phyloP scores from a whole-genome alignment of 2,329 filamentous ascomycete genomes.

The Chlorencoelia australis region DNA sequence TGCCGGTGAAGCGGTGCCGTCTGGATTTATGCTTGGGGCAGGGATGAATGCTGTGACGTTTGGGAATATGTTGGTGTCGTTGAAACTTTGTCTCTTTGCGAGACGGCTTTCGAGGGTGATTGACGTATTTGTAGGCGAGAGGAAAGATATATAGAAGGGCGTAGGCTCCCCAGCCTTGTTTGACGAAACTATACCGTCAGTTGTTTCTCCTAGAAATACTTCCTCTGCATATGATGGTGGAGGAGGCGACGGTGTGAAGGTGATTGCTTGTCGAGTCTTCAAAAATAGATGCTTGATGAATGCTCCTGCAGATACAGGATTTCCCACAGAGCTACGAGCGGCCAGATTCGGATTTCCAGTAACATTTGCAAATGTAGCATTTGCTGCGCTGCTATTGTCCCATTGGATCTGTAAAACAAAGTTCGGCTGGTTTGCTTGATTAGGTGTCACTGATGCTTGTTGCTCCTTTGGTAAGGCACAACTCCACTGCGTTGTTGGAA shows the following conservation, averaged over 20 bases:
- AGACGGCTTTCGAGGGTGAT: slow-evolving; percentile 19
- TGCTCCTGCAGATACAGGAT: slow-evolving; percentile 26
- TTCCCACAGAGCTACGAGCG: slow-evolving; percentile 18
- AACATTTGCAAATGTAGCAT: slow-evolving; percentile 33
- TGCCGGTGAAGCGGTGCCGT: slow-evolving; percentile 65
- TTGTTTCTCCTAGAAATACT: slow-evolving; percentile 75
- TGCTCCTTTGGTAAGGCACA: slow-evolving; percentile 75
- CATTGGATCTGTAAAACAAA: slow-evolving; percentile 72
- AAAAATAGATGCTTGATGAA: slow-evolving; percentile 24
- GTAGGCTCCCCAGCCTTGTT: slow-evolving; percentile 77
- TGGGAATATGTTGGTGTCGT: slow-evolving; percentile 16
- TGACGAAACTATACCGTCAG: slow-evolving; percentile 56
- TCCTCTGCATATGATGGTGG: slow-evolving; percentile 50
- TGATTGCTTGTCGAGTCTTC: slow-evolving; percentile 27
- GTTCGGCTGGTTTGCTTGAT: slow-evolving; percentile 59
- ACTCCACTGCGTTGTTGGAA: slow-evolving; percentile 70
- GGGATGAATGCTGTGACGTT: slow-evolving; percentile 50
- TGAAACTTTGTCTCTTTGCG: slow-evolving; percentile 10
- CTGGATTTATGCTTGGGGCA: slow-evolving; percentile 47
- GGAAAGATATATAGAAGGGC: slow-evolving; percentile 76
- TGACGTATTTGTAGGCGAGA: slow-evolving; percentile 36
- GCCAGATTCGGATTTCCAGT: slow-evolving; percentile 20
- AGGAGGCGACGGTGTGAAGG: slow-evolving; percentile 35
- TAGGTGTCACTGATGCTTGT: slow-evolving; percentile 53
- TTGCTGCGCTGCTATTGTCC: slow-evolving; percentile 45